Evolutionary conservation across 768 basidiomycete species (phyloP), one percentile per base, ranked within the genome.

Genomic region (Ramaria sp.): DNA sequence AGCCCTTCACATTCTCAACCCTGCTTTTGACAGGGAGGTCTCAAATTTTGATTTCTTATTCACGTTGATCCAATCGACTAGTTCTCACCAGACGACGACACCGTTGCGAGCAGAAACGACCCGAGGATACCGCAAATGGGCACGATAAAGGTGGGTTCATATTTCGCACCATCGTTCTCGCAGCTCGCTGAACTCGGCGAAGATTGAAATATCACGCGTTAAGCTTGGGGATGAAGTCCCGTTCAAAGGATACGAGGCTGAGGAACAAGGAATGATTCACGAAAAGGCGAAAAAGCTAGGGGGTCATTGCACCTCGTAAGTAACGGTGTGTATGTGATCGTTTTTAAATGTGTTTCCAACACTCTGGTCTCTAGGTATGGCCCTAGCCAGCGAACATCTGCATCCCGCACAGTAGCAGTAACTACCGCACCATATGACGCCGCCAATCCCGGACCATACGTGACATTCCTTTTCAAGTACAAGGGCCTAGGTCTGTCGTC

Each of bases 381-480:
- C 46, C 30, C 31, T 31, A 41, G 51, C 20, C n/a, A 24, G 53
- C 33, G 43, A 46, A 62, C 56, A 55, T 59, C 11, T 27, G 19
- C 49, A 48, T 51, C 31, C 41, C 39, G 50, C 41, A 19, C 15
- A 4, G 22, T 42, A 42, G 54, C 51, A 31, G 82, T 9, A 65
- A 72, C 42, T 74, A 81, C 83, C 10, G 68, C 71, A 51, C 71
- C 81, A 0, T 72, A 78, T 61, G 77, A 78, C 31, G 65, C 69
- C 27, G 64, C 68, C 15, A 58, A 63, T 19, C 67, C 67, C 7
- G 63, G 65, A 3, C 78, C 82, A n/a, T 79, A 76, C 54, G 81
- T 85, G 24, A 78, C 81, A 15, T 88, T 88, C 63, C 71, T 79
- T 2, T 88, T 87, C 65, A 73, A 81, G 41, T 88, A 88, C 65